Evolutionary conservation across 352 stramenopile species (phyloP).

Genomic region (Phytophthora pistaciae): DNA sequence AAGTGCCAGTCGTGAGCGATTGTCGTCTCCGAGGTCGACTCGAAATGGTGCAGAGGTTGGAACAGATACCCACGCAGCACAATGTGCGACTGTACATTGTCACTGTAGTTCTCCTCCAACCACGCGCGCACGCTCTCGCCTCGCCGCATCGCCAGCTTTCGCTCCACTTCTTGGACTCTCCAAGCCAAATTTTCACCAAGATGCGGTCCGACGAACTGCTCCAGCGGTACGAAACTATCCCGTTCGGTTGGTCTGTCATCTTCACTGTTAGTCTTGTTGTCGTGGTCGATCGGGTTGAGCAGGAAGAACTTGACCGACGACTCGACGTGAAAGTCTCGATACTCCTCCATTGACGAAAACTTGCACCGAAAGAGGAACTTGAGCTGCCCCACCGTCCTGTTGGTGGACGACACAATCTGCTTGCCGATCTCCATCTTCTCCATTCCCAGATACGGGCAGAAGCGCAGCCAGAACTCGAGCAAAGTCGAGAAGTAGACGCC

Average conservation of each 20-base stretch:
- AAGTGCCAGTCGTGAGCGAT: constrained; percentile 57
- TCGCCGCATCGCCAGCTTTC: constrained; percentile 71
- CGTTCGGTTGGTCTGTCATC: background rate
- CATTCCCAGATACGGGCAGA: constrained; percentile 52
- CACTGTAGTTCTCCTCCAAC: constrained; percentile 61
- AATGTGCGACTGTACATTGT: constrained; percentile 63
- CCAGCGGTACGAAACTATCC: constrained; percentile 40
- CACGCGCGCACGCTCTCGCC: constrained; percentile 63
- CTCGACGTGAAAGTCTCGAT: constrained; percentile 71
- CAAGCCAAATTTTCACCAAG: constrained; percentile 79
- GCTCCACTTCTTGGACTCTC: constrained; percentile 69
- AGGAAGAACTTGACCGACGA: constrained; percentile 87
- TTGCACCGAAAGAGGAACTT: constrained; percentile 78
- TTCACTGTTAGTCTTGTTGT: background rate
- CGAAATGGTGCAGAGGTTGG: constrained; percentile 60
- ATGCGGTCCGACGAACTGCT: constrained; percentile 80
- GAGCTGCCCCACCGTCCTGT: constrained; percentile 78
- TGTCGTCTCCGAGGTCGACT: constrained; percentile 54
- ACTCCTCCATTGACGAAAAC: constrained; percentile 19
- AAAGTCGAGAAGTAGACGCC: constrained; percentile 80
- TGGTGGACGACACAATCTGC: constrained; percentile 68
- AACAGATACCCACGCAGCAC: constrained; percentile 75
- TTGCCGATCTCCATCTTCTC: constrained; percentile 60
- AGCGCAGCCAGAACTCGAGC: constrained; percentile 75
- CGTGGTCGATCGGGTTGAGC: constrained; percentile 53